These are phyloP conservation scores for Exobasidium rhododendri DNA, from an alignment of 1,284 basidiomycete species.

Conservation along the genomic window DNA sequence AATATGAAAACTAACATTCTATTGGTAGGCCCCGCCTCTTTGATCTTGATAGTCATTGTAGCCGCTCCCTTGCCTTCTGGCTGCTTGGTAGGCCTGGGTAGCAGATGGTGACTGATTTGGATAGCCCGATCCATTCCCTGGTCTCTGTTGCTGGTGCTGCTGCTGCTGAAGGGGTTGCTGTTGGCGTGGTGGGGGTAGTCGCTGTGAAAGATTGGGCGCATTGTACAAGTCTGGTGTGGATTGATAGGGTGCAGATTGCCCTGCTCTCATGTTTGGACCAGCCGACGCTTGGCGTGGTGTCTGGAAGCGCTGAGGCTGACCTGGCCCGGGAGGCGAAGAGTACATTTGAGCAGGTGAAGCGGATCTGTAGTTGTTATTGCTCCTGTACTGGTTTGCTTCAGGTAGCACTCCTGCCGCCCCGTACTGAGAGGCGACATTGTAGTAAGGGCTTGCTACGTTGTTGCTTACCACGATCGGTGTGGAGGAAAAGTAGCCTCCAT, in stretches of 20 bases:
- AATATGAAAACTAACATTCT: too few species aligned
- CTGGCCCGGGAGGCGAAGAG: neutral
- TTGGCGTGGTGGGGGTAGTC: neutral
- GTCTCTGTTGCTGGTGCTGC: constrained; percentile 4
- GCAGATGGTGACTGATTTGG: neutral
- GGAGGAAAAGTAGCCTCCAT: constrained; percentile 5
- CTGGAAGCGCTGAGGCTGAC: neutral
- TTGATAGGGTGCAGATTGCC: too few species aligned
- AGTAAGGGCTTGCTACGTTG: neutral
- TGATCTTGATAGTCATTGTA: neutral
- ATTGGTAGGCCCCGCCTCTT: too few species aligned
- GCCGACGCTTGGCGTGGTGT: neutral
- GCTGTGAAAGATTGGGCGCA: too few species aligned
- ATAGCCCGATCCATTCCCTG: neutral
- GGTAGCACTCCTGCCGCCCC: neutral
- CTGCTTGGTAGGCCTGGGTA: neutral
- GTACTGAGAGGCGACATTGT: neutral
- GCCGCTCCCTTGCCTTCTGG: neutral
- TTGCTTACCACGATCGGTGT: neutral
- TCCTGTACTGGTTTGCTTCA: neutral
- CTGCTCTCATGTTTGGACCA: neutral
- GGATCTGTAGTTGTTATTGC: neutral
- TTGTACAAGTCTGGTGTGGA: too few species aligned
- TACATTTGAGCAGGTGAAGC: constrained; percentile 4
- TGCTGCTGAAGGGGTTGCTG: neutral